phyloP scores from a whole-genome alignment of 257 asterid species.

The Solanum rostratum region DNA sequence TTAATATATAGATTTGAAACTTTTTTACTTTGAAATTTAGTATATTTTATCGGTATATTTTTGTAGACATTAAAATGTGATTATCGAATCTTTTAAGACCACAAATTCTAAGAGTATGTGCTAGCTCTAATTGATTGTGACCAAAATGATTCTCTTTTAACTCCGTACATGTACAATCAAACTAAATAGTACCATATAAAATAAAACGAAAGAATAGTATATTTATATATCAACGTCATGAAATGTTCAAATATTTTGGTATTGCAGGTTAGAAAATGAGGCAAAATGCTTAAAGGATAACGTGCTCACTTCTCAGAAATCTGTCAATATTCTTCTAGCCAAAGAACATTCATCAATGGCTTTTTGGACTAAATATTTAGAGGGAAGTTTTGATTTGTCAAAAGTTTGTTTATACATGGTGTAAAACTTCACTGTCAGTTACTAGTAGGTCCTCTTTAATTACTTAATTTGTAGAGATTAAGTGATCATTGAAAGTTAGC shows the following conservation, averaged over 20 bases:
- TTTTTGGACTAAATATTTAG: not conserved
- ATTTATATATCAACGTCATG: not conserved
- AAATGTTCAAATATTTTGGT: not conserved
- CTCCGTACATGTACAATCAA: no score
- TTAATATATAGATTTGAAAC: not conserved
- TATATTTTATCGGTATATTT: not conserved
- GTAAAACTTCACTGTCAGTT: not conserved
- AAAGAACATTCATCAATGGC: not conserved
- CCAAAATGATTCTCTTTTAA: not conserved
- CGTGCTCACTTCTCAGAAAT: slow-evolving; percentile 30
- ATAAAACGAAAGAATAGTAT: not conserved
- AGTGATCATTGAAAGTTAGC: not conserved
- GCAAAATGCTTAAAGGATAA: not conserved
- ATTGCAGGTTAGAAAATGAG: not conserved
- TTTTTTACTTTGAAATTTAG: not conserved
- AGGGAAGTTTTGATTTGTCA: not conserved
- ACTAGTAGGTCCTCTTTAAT: not conserved
- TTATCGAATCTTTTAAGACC: not conserved
- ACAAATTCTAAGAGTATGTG: not conserved
- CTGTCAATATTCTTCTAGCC: slow-evolving; percentile 12
- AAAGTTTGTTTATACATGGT: not conserved
- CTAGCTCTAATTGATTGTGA: not conserved
- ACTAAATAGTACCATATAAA: not conserved
- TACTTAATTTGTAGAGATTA: not conserved
- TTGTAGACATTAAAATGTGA: not conserved